phyloP scores from a whole-genome alignment of 306 rosid species.

The Neltuma alba region DNA sequence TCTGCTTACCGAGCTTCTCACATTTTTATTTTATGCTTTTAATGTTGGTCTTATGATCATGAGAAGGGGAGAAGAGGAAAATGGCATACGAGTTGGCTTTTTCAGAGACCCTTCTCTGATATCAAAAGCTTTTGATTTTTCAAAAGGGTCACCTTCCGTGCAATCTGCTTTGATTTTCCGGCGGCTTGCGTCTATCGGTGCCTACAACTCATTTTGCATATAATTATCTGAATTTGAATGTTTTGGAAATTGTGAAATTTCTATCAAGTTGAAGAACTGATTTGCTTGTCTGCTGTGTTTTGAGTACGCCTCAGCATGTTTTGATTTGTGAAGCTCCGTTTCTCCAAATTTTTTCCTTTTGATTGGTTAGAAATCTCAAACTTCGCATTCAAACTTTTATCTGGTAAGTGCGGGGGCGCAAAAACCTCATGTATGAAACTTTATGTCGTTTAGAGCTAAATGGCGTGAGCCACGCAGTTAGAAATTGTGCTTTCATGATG shows the following conservation, averaged over 20 bases:
- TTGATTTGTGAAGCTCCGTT: background rate
- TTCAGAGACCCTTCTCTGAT: constrained; percentile 68
- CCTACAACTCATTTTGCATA: constrained; percentile 21
- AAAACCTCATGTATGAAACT: too few relatives aligned
- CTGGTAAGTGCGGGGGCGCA: background rate
- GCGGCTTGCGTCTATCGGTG: constrained; percentile 63
- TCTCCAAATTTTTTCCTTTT: background rate
- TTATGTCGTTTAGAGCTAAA: background rate
- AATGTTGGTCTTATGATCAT: background rate
- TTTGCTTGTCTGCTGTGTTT: background rate
- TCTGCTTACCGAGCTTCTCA: constrained; percentile 98
- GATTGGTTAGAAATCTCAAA: background rate
- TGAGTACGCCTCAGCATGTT: too few relatives aligned
- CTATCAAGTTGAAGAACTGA: background rate
- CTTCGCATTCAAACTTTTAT: background rate
- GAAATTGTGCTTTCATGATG: too few relatives aligned
- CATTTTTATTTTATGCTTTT: background rate
- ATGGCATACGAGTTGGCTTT: constrained; percentile 52
- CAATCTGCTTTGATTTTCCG: constrained; percentile 48
- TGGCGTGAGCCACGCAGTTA: background rate
- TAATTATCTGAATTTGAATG: too few relatives aligned
- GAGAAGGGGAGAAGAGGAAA: constrained; percentile 73
- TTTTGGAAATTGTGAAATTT: background rate
- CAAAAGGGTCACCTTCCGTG: constrained; percentile 63
- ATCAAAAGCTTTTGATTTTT: constrained; percentile 11